Percentiles rank a stretch among this genome's conserved stretches.
Evolutionary conservation across 495 filamentous ascomycete genomes (phyloP).

Genomic region (Aspergillus ostianus): DNA sequence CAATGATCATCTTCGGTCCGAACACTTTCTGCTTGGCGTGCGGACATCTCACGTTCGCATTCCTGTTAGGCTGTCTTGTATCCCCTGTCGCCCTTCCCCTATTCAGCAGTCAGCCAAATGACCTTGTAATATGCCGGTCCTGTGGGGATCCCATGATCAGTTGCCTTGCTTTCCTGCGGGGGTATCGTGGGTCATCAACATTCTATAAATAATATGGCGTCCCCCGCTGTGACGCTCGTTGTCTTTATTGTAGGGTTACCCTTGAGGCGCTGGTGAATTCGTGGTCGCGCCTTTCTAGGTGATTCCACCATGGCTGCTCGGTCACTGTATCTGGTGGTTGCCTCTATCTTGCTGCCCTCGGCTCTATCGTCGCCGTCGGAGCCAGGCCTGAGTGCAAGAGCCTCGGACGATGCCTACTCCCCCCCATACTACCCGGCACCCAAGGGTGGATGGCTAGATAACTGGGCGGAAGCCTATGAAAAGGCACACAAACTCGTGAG

Average conservation of each 20-base stretch:
- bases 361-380: constrained; percentile 1
- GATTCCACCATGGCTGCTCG: not conserved
- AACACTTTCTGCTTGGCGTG: constrained; percentile 1
- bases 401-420: constrained; percentile 24
- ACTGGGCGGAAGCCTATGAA: constrained; percentile 78
- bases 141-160: not conserved
- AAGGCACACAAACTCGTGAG: constrained; percentile 78
- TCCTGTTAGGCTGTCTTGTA: not conserved
- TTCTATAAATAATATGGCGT: not conserved
- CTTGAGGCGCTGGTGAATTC: not conserved
- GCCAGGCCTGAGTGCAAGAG: constrained; percentile 1
- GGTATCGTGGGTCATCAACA: not conserved
- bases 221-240: not conserved
- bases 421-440: constrained; percentile 84
- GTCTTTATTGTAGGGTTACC: not conserved
- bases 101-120: not conserved
- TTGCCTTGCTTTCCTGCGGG: not conserved
- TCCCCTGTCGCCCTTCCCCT: not conserved
- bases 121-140: not conserved
- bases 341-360: not conserved
- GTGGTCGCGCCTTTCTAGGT: not conserved
- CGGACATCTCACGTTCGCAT: not conserved
- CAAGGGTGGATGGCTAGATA: constrained; percentile 64
- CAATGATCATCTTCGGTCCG: constrained; percentile 4
- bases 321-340: not conserved